phyloP scores from a whole-genome alignment of 2,329 filamentous ascomycete species.

The Clonostachys rosea region DNA sequence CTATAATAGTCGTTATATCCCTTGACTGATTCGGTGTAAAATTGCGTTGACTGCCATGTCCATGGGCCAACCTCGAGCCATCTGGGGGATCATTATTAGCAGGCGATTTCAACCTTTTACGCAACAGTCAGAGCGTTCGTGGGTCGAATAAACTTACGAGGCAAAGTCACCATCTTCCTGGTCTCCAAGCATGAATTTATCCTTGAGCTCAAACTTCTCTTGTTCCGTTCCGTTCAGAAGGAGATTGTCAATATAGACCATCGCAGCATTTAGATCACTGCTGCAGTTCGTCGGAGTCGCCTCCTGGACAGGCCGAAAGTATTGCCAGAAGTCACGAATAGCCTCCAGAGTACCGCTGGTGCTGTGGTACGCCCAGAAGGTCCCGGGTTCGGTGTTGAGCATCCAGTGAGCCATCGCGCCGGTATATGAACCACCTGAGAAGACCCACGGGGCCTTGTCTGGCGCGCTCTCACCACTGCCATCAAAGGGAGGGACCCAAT shows the following conservation, averaged over 20 bases:
- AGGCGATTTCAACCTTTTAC: too few species aligned
- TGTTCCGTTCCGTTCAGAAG: constrained; percentile 26
- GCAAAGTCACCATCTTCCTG: too few species aligned
- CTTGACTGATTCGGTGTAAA: too few species aligned
- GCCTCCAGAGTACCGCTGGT: constrained; percentile 73
- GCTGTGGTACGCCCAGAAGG: constrained; percentile 71
- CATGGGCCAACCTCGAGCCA: too few species aligned
- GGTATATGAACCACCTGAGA: constrained; percentile 75
- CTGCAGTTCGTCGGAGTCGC: constrained; percentile 56
- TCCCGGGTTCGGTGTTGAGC: constrained; percentile 66
- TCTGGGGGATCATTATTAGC: too few species aligned
- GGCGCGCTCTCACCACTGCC: constrained; percentile 58
- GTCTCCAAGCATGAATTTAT: constrained; percentile 1
- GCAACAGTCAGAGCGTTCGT: too few species aligned
- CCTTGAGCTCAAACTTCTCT: constrained; percentile 32
- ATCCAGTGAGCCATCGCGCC: constrained; percentile 73
- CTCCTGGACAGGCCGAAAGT: constrained; percentile 37
- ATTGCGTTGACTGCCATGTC: too few species aligned
- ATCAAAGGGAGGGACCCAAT: constrained; percentile 64
- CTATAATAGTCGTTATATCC: too few species aligned
- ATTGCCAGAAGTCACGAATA: constrained; percentile 67
- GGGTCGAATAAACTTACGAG: too few species aligned
- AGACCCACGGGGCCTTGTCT: constrained; percentile 62
- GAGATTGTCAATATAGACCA: constrained; percentile 41
- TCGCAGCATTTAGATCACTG: constrained; percentile 49